A percentile compares a stretch with the other conserved stretches of the same genome.
Conservation (phyloP, 1,284 basidiomycete species). For the Entoloma clypeatum region DNA sequence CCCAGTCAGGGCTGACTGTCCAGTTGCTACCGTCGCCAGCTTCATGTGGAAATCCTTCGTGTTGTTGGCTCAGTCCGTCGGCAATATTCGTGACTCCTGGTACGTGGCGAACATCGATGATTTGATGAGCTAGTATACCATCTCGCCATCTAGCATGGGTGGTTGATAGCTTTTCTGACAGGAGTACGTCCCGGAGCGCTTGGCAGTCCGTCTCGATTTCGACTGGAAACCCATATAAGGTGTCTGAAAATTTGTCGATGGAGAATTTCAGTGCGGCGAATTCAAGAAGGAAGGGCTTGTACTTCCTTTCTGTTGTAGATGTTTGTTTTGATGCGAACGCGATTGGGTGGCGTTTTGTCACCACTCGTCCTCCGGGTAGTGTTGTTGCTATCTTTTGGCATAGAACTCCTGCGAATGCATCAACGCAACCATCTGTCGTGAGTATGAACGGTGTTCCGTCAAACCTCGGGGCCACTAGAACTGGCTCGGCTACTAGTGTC, state of each 20-base stretch:
- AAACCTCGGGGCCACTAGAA: constrained; percentile 24
- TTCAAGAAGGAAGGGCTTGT: constrained; percentile 32
- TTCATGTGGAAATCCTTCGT: constrained; percentile 12
- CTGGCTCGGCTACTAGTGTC: constrained; percentile 27
- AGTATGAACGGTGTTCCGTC: constrained; percentile 33
- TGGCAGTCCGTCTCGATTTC: constrained; percentile 31
- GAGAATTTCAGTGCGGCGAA: constrained; percentile 30
- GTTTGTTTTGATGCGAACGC: constrained; percentile 30
- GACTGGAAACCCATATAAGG: constrained; percentile 25
- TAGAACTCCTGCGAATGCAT: constrained; percentile 31
- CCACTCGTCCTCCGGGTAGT: constrained; percentile 22
- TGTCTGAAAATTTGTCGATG: constrained; percentile 28
- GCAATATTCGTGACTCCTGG: constrained; percentile 23
- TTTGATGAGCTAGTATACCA: constrained; percentile 24
- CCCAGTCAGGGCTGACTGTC: constrained; percentile 30
- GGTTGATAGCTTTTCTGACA: constrained; percentile 21
- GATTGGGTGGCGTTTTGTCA: constrained; percentile 24
- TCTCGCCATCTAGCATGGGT: constrained; percentile 29
- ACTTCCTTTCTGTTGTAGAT: constrained; percentile 26
- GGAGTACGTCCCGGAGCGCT: constrained; percentile 24
- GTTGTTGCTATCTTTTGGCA: constrained; percentile 23
- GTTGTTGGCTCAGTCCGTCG: constrained; percentile 24
- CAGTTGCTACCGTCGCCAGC: constrained; percentile 31
- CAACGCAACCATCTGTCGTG: constrained; percentile 33
- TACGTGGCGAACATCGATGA: constrained; percentile 25